Evolutionary conservation across 2,329 filamentous ascomycete genomes (phyloP).

Genomic region (Alternaria consortialis): DNA sequence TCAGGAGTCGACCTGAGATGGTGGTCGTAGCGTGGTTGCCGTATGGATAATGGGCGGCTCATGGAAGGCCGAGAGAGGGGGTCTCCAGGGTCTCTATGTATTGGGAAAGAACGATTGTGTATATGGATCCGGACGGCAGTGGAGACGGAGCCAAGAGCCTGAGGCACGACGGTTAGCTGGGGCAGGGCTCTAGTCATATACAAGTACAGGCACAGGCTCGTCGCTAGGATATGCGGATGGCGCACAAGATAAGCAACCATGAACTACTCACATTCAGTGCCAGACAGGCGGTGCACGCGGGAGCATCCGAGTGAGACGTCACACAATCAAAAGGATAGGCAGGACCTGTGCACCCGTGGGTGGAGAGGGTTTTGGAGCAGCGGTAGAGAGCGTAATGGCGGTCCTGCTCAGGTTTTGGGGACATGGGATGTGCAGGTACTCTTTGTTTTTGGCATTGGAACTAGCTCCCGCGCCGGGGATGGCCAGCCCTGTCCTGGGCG

Average conservation of each 20-base stretch:
- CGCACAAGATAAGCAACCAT: conserved; percentile 46
- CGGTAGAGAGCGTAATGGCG: conserved; percentile 8
- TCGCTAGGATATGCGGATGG: conserved; percentile 33
- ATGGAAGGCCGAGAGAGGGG: conserved; percentile 42
- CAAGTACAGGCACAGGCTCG: conserved; percentile 42
- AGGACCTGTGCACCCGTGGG: conserved; percentile 36
- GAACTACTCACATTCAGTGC: conserved; percentile 33
- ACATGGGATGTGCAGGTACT: conserved; percentile 45
- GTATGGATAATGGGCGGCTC: conserved; percentile 35
- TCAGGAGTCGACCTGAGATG: conserved; percentile 42
- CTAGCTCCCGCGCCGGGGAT: conserved; percentile 48
- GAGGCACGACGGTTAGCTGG: conserved; percentile 32
- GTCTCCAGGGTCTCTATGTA: conserved; percentile 11
- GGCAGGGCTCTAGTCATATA: conserved; percentile 39
- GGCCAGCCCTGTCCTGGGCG: conserved; percentile 37
- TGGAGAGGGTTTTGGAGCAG: conserved; percentile 29
- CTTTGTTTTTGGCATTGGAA: conserved; percentile 41
- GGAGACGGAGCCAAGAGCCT: conserved; percentile 23
- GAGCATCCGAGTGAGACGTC: conserved; percentile 43
- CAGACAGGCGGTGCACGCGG: conserved; percentile 37
- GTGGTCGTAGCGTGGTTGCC: conserved; percentile 39
- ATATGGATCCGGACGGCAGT: conserved; percentile 7
- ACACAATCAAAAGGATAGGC: conserved; percentile 35
- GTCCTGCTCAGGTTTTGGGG: conserved; percentile 21
- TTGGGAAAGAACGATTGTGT: conserved; percentile 18